These are phyloP conservation scores for Fraxinus greggii DNA, from an alignment of 305 asterid genomes.

Conservation along the genomic window DNA sequence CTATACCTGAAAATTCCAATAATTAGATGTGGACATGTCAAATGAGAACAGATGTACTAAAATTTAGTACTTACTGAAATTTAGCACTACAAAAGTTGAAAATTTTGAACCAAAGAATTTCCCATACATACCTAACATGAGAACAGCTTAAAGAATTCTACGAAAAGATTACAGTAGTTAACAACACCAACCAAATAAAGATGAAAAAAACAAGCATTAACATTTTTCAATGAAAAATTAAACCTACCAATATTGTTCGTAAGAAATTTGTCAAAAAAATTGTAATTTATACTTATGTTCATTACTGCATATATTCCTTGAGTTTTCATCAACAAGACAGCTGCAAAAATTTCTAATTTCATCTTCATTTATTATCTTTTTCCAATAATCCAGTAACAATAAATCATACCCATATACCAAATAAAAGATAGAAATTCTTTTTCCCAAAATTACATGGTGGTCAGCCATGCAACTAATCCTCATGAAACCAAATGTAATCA, in stretches of 20 bases:
- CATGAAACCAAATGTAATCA: constrained; percentile 27
- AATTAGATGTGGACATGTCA: not conserved
- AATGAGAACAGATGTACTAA: constrained; percentile 8
- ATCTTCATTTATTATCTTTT: not conserved
- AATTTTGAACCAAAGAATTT: not conserved
- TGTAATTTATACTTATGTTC: not conserved
- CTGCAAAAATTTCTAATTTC: not conserved
- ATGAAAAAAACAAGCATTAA: not conserved
- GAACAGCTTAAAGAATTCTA: not conserved
- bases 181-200: constrained; percentile 17
- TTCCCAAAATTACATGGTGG: constrained; percentile 4
- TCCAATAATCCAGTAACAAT: constrained; percentile 23
- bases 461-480: constrained; percentile 23
- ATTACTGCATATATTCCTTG: not conserved
- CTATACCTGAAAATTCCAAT: constrained; percentile 6
- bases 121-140: constrained; percentile 2
- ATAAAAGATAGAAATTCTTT: not conserved
- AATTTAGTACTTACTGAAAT: not conserved
- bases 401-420: constrained; percentile 22
- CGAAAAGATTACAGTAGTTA: not conserved
- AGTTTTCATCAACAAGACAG: constrained; percentile 7
- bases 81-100: not conserved
- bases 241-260: not conserved
- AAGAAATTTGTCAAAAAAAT: not conserved
- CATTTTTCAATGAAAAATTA: not conserved